A percentile compares a stretch with the other conserved stretches of the same genome.
phyloP scores from a whole-genome alignment of 2,329 filamentous ascomycete species.

The Diaporthe amygdali region DNA sequence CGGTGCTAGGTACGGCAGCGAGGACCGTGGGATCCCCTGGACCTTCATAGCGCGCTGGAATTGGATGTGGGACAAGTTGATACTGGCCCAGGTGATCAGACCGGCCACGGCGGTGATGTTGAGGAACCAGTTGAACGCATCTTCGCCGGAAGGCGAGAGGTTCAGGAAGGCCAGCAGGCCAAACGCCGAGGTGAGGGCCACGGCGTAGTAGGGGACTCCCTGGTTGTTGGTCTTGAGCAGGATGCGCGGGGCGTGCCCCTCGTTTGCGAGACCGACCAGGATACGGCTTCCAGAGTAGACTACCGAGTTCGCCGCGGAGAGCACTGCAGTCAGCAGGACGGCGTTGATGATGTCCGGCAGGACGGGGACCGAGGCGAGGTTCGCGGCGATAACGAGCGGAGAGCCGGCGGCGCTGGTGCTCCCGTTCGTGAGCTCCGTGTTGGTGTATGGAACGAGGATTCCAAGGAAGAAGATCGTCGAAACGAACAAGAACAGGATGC shows the following conservation, averaged over 20 bases:
- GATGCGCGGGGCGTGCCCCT: slow-evolving; percentile 65
- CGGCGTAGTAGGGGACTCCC: slow-evolving; percentile 68
- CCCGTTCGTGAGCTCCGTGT: slow-evolving; percentile 55
- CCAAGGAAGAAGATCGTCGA: slow-evolving; percentile 73
- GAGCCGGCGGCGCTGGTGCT: slow-evolving; percentile 66
- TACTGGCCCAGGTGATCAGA: slow-evolving; percentile 74
- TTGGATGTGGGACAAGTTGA: slow-evolving; percentile 66
- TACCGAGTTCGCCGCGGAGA: slow-evolving; percentile 80
- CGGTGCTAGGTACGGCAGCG: slow-evolving; percentile 65
- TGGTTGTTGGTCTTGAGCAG: slow-evolving; percentile 63
- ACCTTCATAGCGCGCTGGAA: slow-evolving; percentile 66
- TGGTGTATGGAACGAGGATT: slow-evolving; percentile 70
- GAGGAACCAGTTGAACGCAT: slow-evolving; percentile 75
- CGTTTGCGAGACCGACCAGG: slow-evolving; percentile 68
- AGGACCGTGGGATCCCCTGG: slow-evolving; percentile 61
- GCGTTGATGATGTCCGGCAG: slow-evolving; percentile 78
- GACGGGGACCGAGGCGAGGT: slow-evolving; percentile 66
- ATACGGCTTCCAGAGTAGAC: slow-evolving; percentile 76
- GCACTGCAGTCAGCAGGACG: slow-evolving; percentile 77
- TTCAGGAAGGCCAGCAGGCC: slow-evolving; percentile 73
- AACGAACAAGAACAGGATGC: slow-evolving; percentile 73
- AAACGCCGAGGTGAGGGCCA: slow-evolving; percentile 60
- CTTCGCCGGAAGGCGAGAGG: slow-evolving; percentile 59
- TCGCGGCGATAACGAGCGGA: slow-evolving; percentile 66
- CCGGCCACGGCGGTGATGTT: slow-evolving; percentile 73